Percentiles rank a stretch among this genome's conserved stretches.
phyloP scores from a whole-genome alignment of 1,284 basidiomycete species.

The Xerocomus nothofagi region DNA sequence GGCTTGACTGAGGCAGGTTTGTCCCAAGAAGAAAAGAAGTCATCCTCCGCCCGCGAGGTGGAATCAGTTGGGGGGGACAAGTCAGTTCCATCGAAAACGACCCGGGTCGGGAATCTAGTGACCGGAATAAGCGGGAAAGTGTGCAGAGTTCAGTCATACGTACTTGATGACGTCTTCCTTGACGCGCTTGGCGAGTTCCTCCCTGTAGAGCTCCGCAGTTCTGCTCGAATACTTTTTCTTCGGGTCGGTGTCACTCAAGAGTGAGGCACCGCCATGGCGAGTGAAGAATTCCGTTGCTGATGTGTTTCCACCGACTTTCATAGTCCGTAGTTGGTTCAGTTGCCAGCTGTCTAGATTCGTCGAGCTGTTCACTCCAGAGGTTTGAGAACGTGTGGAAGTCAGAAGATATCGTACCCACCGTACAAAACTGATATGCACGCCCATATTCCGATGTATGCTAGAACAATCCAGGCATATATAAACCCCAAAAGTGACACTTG shows the following conservation, averaged over 20 bases:
- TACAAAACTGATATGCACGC: slow-evolving; percentile 98
- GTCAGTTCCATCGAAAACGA: slow-evolving; percentile 78
- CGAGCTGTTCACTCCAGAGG: slow-evolving; percentile 56
- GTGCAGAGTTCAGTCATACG: slow-evolving; percentile 25
- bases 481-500: slow-evolving; percentile 93
- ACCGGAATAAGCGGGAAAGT: neutral
- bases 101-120: slow-evolving; percentile 72
- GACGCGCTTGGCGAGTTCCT: slow-evolving; percentile 84
- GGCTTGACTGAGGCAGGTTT: slow-evolving; percentile 69
- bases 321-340: slow-evolving; percentile 85
- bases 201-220: slow-evolving; percentile 87
- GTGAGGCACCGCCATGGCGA: slow-evolving; percentile 75
- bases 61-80: slow-evolving; percentile 37
- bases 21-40: slow-evolving; percentile 97
- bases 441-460: slow-evolving; percentile 93
- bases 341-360: slow-evolving; percentile 98
- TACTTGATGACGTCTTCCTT: slow-evolving; percentile 76
- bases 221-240: slow-evolving; percentile 90
- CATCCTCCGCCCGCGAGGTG: slow-evolving; percentile 58
- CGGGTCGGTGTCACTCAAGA: slow-evolving; percentile 75
- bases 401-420: slow-evolving; percentile 53
- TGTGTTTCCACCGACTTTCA: slow-evolving; percentile 96
- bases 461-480: slow-evolving; percentile 99
- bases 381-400: slow-evolving; percentile 11
- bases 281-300: slow-evolving; percentile 90